Evolutionary conservation across 2,329 filamentous ascomycete species (phyloP).

Genomic region (Exserohilum turcica): DNA sequence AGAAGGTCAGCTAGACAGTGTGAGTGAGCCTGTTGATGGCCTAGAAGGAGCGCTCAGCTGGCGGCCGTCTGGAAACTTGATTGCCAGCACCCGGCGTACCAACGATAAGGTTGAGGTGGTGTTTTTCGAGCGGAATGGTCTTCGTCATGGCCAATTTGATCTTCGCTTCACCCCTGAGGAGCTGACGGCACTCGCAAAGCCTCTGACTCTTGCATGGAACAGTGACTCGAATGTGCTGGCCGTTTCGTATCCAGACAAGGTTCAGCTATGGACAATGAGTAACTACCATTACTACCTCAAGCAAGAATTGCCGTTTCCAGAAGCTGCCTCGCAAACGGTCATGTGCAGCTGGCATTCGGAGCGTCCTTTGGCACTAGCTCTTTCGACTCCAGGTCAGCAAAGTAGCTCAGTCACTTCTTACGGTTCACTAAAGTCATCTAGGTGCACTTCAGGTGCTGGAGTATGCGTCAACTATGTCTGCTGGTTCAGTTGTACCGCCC

Average conservation of each 20-base stretch:
- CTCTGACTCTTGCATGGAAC: constrained; percentile 81
- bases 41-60: constrained; percentile 88
- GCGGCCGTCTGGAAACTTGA: constrained; percentile 87
- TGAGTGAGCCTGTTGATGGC: constrained; percentile 91
- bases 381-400: constrained; percentile 48
- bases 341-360: constrained; percentile 77
- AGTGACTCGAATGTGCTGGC: constrained; percentile 88
- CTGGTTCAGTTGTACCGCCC: constrained; percentile 71
- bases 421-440: constrained; percentile 15
- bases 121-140: constrained; percentile 96
- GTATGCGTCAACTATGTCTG: constrained; percentile 67
- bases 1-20: constrained; percentile 88
- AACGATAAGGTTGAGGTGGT: constrained; percentile 75
- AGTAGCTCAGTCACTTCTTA: background rate
- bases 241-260: constrained; percentile 71
- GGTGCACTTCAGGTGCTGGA: constrained; percentile 65
- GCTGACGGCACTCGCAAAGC: constrained; percentile 58
- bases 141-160: constrained; percentile 94
- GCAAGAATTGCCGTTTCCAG: constrained; percentile 68
- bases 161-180: constrained; percentile 69
- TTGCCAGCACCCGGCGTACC: constrained; percentile 82
- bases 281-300: constrained; percentile 99
- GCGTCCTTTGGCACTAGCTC: constrained; percentile 71
- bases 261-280: constrained; percentile 96
- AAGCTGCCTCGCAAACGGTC: constrained; percentile 18